These are phyloP conservation scores for Aspergillus quadrilineatus DNA, from an alignment of 2,329 filamentous ascomycete species.

Conservation along the genomic window DNA sequence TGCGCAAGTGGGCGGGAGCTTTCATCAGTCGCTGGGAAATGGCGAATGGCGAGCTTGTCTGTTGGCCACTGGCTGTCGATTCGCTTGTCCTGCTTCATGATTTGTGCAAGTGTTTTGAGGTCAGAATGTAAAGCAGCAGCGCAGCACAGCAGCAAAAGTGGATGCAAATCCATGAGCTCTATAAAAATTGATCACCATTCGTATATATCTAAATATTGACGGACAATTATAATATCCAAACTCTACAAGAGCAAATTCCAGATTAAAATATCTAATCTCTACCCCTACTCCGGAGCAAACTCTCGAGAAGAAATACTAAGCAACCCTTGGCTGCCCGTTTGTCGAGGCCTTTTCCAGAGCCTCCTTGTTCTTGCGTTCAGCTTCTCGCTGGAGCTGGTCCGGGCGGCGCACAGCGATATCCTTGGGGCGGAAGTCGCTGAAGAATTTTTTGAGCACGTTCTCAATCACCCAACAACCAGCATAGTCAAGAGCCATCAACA, in stretches of 20 bases:
- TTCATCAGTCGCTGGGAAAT: neutral
- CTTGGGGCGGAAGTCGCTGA: slow-evolving; percentile 89
- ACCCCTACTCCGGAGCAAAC: neutral
- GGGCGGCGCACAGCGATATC: slow-evolving; percentile 85
- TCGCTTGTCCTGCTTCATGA: neutral
- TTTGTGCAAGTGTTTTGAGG: neutral
- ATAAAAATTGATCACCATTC: neutral
- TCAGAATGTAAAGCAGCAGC: neutral
- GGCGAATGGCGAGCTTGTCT: neutral
- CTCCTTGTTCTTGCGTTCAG: slow-evolving; percentile 63
- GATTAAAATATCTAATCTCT: neutral
- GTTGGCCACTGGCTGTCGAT: neutral
- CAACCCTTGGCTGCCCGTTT: neutral
- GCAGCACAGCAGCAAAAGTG: neutral
- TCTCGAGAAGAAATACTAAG: neutral
- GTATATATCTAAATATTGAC: neutral
- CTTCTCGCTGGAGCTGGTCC: slow-evolving; percentile 80
- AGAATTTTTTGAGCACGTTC: slow-evolving; percentile 76
- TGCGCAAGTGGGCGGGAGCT: neutral
- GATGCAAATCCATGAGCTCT: neutral
- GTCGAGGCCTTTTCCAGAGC: slow-evolving; percentile 41
- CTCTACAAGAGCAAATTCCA: neutral
- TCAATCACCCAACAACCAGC: slow-evolving; percentile 84
- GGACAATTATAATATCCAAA: neutral
- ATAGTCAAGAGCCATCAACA: slow-evolving; percentile 85